Evolutionary conservation across 441 rosid species (phyloP), one percentile per base, ranked within the genome.

Genomic region (Biscutella laevigata): DNA sequence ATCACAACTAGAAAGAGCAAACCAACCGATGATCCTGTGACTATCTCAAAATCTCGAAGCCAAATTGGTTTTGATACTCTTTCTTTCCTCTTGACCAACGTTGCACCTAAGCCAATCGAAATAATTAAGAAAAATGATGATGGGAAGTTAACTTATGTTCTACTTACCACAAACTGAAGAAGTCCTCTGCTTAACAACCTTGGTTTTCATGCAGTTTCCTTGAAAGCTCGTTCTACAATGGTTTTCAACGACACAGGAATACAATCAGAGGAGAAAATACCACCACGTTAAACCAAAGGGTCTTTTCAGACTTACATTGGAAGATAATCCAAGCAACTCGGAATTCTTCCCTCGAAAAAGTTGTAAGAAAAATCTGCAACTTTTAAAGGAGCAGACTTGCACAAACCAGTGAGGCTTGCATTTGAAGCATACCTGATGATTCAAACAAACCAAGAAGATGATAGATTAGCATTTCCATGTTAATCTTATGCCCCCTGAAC

Each of bases 331-430:
- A 87, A 64, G 67, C 98, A 91, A 59, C 73, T 82, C 3, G 96
- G 96, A 48, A 91, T 74, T 13, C 43, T 72, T 64, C 98, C 98
- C 28, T 57, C 69, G 52, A 91, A 82, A 66, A 77, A 88, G 67
- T 91, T 91, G 69, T 60, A 88, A 10, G 98, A 88, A 57, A 91
- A 77, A 72, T 91, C 94, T 4, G 75, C 89, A 35, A 74, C 77
- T 74, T 69, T 77, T 51, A 85, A 69, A 57, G 50, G 80, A 66
- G 94, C 64, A 38, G 74, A 76, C 59, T 68, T 78, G 67, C 98
- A 88, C 61, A 88, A 70, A 59, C 94, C 88, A 28, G 67, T 68
- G 66, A 49, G 51, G 48, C 75, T 79, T 71, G 73, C 44, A 53
- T 40, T 58, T 46, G 82, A 75, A 57, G 81, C 71, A 73, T 63